Conservation (phyloP, 169 alveolate genomes). For the Plasmodium vivax region DNA sequence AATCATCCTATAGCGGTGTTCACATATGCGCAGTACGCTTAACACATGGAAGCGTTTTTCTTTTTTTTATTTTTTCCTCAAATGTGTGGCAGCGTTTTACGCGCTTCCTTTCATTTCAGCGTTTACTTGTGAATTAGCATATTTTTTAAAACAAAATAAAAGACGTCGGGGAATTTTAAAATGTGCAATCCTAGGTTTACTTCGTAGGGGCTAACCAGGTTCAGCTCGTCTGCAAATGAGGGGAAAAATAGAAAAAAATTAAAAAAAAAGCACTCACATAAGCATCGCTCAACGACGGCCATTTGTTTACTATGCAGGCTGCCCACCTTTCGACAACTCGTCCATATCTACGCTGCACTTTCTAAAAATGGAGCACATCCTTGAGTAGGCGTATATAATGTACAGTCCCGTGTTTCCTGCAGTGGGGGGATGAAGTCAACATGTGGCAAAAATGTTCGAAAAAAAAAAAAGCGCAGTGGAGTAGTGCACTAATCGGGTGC, state of each 20-base stretch:
- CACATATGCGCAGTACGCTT: background rate
- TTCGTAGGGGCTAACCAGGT: slow-evolving; percentile 77
- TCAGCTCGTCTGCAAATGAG: slow-evolving; percentile 43
- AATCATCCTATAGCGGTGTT: background rate
- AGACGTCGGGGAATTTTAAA: slow-evolving; percentile 82
- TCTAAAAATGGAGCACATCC: slow-evolving; percentile 94
- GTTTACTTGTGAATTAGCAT: slow-evolving; percentile 77
- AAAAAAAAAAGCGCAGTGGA: background rate
- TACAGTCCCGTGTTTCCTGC: slow-evolving; percentile 95
- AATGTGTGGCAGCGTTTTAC: slow-evolving; percentile 23
- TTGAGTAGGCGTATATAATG: slow-evolving; percentile 95
- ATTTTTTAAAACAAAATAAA: slow-evolving; percentile 77
- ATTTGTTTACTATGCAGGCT: background rate
- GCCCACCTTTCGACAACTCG: slow-evolving; percentile 22
- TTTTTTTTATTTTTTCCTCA: background rate
- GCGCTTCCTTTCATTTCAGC: background rate
- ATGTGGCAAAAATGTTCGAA: slow-evolving; percentile 1
- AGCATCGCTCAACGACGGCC: background rate
- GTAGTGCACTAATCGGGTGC: background rate
- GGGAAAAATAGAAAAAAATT: background rate
- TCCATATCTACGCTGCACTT: slow-evolving; percentile 86
- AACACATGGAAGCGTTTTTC: background rate
- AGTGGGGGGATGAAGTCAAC: background rate
- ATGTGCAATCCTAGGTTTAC: slow-evolving; percentile 80
- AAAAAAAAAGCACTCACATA: background rate